These are phyloP conservation scores for Boletus sp. DNA, from an alignment of 768 basidiomycete genomes.

Conservation along the genomic window DNA sequence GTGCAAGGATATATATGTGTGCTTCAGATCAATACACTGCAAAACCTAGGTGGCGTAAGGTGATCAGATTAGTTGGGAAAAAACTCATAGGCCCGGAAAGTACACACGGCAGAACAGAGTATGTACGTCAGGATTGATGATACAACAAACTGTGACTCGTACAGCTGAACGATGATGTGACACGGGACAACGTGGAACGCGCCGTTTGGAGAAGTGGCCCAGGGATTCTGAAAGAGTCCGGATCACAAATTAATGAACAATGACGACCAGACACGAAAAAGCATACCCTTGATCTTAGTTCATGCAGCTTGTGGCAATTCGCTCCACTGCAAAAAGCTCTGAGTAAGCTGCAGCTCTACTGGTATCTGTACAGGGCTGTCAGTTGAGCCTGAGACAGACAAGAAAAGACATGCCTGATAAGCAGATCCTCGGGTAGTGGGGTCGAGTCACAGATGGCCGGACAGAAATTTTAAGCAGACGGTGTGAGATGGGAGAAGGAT, in stretches of 20 bases:
- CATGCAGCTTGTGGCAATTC: slow-evolving; percentile 7
- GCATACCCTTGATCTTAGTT: slow-evolving; percentile 6
- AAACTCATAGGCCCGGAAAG: not conserved
- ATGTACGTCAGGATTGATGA: slow-evolving; percentile 4
- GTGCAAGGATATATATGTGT: slow-evolving; percentile 24
- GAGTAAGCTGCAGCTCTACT: not conserved
- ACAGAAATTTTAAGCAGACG: slow-evolving; percentile 2
- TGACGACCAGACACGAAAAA: not conserved
- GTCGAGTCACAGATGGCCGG: slow-evolving; percentile 15
- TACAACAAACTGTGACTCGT: slow-evolving; percentile 16
- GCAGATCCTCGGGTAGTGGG: slow-evolving; percentile 10
- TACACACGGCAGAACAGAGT: slow-evolving; percentile 16
- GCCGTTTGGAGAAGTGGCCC: not conserved
- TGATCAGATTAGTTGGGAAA: slow-evolving; percentile 6
- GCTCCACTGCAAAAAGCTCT: not conserved
- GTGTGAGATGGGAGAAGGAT: slow-evolving; percentile 19
- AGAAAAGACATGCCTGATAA: slow-evolving; percentile 5
- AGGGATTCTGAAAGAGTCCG: slow-evolving; percentile 7
- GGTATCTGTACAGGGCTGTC: not conserved
- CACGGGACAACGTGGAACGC: slow-evolving; percentile 1
- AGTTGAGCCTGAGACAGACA: not conserved
- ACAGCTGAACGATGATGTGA: slow-evolving; percentile 7
- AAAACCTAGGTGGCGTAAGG: slow-evolving; percentile 16
- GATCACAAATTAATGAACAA: not conserved
- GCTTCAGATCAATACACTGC: slow-evolving; percentile 22